Evolutionary conservation across 306 rosid genomes (phyloP), one percentile per base, ranked within the genome.

Genomic region (Rosa chinensis): DNA sequence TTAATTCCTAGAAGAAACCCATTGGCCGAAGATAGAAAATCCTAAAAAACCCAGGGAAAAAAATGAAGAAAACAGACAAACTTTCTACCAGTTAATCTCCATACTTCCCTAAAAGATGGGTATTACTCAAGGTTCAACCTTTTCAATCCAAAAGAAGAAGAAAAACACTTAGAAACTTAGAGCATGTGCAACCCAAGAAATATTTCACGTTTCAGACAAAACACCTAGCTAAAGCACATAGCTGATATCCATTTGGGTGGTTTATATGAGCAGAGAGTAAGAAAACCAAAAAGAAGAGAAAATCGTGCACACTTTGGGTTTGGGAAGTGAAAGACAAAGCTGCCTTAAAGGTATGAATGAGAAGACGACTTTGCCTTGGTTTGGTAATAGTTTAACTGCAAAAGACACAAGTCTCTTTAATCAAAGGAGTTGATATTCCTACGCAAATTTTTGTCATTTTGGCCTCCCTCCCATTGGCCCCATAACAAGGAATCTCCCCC

Each of bases 111-210:
- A 52, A 52, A 53, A 18, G 23, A 18, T 6, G 10, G 7, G 4
- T 42, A 25, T 70, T 43, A 45, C 77, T 76, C 76, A 80, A 84
- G 80, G 61, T 78, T 67, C 32, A 77, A 32, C 18, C 43, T 64
- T 64, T 64, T 37, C 23, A 64, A 35, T 64, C 44, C 70, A 64
- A 64, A 66, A 37, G 21, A 64, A 64, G 44, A 66, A 63, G 56
- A 55, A 16, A 40, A 14, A 7, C 70, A 35, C 8, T 37, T 16
- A 2, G 44, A 35, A 14, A 64, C 70, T 8, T 64, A 16, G 45
- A 64, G 45, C 17, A 64, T 37, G 70, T 37, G 70, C 2, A 37
- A 66, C 11, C 47, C 47, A 66, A 37, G 42, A 66, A 25, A 61
- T 61, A 32, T 32, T 32, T 32, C 3, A 32, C 37, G 37, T 25